Percentiles rank a stretch among this genome's conserved stretches.
These are phyloP conservation scores for Fusarium verticillioides DNA, from an alignment of 2,329 filamentous ascomycete genomes.

Conservation along the genomic window DNA sequence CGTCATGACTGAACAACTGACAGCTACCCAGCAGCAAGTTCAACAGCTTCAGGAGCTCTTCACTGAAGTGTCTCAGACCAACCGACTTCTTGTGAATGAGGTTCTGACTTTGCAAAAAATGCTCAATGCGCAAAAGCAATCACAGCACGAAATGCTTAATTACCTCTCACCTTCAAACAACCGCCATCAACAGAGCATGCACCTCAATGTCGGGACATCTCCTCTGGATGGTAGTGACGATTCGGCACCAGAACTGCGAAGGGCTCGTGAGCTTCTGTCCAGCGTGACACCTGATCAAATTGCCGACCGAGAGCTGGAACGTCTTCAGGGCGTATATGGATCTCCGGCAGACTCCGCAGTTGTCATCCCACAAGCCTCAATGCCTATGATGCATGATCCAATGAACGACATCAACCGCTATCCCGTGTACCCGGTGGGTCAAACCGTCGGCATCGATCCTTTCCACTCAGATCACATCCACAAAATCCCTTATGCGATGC, in stretches of 20 bases:
- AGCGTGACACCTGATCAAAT: constrained; percentile 63
- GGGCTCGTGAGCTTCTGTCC: constrained; percentile 67
- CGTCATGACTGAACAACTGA: constrained; percentile 85
- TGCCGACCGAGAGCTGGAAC: constrained; percentile 65
- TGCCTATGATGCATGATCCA: constrained; percentile 64
- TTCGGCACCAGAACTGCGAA: constrained; percentile 63
- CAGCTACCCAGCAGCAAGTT: constrained; percentile 92
- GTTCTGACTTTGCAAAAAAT: constrained; percentile 70
- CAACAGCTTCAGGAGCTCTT: constrained; percentile 88
- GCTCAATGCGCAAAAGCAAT: constrained; percentile 67
- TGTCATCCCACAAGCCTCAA: constrained; percentile 53
- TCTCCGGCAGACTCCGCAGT: constrained; percentile 65
- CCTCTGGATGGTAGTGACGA: constrained; percentile 58
- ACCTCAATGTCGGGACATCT: constrained; percentile 51
- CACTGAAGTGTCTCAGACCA: constrained; percentile 76
- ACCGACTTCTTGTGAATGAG: constrained; percentile 71
- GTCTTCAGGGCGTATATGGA: constrained; percentile 64
- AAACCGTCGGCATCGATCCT: constrained; percentile 91
- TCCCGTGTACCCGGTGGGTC: constrained; percentile 90
- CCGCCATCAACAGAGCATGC: constrained; percentile 50
- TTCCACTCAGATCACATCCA: constrained; percentile 95
- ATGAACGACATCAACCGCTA: constrained; percentile 66
- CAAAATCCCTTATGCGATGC: constrained; percentile 86
- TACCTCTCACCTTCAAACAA: constrained; percentile 61
- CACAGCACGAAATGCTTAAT: constrained; percentile 67